Conservation (phyloP, 352 stramenopile genomes). For the Ophiocytium majus region DNA sequence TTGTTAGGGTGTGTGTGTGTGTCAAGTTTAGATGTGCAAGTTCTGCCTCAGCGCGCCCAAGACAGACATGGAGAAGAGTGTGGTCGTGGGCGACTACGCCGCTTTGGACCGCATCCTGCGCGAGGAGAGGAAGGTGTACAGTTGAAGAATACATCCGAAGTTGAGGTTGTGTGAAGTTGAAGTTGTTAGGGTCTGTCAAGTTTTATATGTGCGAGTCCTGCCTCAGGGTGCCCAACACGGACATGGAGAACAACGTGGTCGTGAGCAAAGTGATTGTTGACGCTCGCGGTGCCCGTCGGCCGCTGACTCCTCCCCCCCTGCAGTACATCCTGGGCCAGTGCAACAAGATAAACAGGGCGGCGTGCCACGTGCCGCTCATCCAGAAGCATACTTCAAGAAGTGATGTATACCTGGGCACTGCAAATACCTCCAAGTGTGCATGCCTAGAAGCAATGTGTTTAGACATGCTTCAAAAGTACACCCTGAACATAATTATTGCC, state of each 20-base stretch:
- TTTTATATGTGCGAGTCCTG: slow-evolving; percentile 71
- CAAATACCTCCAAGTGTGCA: too few relatives aligned
- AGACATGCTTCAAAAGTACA: too few relatives aligned
- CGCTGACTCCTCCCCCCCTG: too few relatives aligned
- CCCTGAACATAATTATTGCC: too few relatives aligned
- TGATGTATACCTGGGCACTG: too few relatives aligned
- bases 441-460: too few relatives aligned
- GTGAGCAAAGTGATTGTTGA: slow-evolving; percentile 85
- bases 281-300: too few relatives aligned
- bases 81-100: slow-evolving; percentile 99
- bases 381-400: too few relatives aligned
- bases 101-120: slow-evolving; percentile 98
- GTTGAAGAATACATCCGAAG: too few relatives aligned
- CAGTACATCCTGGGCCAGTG: slow-evolving; percentile 27
- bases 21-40: slow-evolving; percentile 62
- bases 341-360: slow-evolving; percentile 95
- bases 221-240: slow-evolving; percentile 96
- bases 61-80: slow-evolving; percentile 99
- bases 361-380: slow-evolving; percentile 97
- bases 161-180: slow-evolving; percentile 84
- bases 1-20: slow-evolving; percentile 78
- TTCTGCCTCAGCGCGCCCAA: slow-evolving; percentile 98
- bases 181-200: slow-evolving; percentile 94
- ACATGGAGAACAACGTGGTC: slow-evolving; percentile 99
- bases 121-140: slow-evolving; percentile 64